phyloP scores from a whole-genome alignment of 2,329 filamentous ascomycete species.

The Pleurostoma richardsiae region DNA sequence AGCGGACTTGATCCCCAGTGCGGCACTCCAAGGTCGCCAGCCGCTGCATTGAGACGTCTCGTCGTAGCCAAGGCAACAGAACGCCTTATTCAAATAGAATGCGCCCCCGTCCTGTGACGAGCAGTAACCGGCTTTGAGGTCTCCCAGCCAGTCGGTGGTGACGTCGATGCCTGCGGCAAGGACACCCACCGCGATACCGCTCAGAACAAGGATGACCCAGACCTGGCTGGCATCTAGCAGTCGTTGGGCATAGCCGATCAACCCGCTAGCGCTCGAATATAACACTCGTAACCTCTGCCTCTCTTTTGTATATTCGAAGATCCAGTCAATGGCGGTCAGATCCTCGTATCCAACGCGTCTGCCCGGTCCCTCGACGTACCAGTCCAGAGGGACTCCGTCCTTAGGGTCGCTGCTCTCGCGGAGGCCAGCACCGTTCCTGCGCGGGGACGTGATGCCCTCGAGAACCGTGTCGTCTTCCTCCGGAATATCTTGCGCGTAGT shows the following conservation, averaged over 20 bases:
- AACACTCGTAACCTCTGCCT: slow-evolving; percentile 79
- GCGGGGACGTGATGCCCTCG: slow-evolving; percentile 1
- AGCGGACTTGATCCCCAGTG: slow-evolving; percentile 59
- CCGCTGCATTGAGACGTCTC: slow-evolving; percentile 76
- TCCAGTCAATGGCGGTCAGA: slow-evolving; percentile 97
- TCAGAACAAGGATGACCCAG: slow-evolving; percentile 83
- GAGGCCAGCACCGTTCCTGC: slow-evolving; percentile 3
- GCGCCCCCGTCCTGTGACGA: slow-evolving; percentile 71
- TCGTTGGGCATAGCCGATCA: slow-evolving; percentile 68
- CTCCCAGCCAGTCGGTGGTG: slow-evolving; percentile 86
- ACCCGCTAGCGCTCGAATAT: slow-evolving; percentile 60
- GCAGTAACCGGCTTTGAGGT: slow-evolving; percentile 88
- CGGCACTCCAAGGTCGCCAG: slow-evolving; percentile 81
- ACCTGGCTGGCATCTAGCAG: slow-evolving; percentile 83
- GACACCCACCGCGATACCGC: slow-evolving; percentile 76
- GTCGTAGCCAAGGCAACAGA: slow-evolving; percentile 92
- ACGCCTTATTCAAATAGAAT: slow-evolving; percentile 87
- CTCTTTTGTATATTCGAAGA: slow-evolving; percentile 97
- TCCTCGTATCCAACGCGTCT: slow-evolving; percentile 92
- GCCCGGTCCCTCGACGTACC: slow-evolving; percentile 86
- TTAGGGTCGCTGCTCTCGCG: slow-evolving; percentile 23
- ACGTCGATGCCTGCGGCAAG: slow-evolving; percentile 89
- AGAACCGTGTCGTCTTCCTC: not conserved
- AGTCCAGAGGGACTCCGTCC: slow-evolving; percentile 58
- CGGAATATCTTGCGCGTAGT: not conserved